phyloP scores from a whole-genome alignment of 2,329 filamentous ascomycete genomes.

The Epichloe uncinata region DNA sequence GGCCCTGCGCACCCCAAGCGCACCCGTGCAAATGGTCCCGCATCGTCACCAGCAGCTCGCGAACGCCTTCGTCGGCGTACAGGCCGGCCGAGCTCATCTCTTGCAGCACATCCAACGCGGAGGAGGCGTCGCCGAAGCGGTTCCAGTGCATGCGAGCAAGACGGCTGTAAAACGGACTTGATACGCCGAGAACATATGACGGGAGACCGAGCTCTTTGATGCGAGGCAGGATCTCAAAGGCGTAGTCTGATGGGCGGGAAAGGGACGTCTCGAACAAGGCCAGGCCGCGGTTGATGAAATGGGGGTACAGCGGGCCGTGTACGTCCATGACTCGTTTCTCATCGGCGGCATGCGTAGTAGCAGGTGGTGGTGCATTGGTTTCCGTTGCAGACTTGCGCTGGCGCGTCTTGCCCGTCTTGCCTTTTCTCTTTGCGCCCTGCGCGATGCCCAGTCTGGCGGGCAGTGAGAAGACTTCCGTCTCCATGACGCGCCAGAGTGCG shows the following conservation, averaged over 20 bases:
- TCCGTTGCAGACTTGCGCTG: neutral
- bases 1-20: conserved; percentile 23
- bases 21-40: conserved; percentile 21
- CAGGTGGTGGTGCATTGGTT: neutral
- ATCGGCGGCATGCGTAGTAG: conserved; percentile 5
- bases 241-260: conserved; percentile 40
- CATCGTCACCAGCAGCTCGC: conserved; percentile 17
- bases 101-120: conserved; percentile 41
- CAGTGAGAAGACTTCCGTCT: conserved; percentile 51
- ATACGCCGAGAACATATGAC: conserved; percentile 59
- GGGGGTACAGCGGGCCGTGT: conserved; percentile 49
- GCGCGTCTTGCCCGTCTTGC: conserved; percentile 1
- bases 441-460: conserved; percentile 41
- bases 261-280: conserved; percentile 45
- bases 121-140: conserved; percentile 42
- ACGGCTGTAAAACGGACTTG: conserved; percentile 56
- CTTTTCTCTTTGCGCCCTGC: neutral
- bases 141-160: conserved; percentile 49
- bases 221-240: conserved; percentile 48
- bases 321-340: conserved; percentile 34
- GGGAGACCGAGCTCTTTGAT: conserved; percentile 55
- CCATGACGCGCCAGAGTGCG: conserved; percentile 53
- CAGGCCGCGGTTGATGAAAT: conserved; percentile 44
- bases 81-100: conserved; percentile 56
- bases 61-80: conserved; percentile 32